Evolutionary conservation across 1,284 basidiomycete species (phyloP).

Genomic region (Laetiporus sulphureus): DNA sequence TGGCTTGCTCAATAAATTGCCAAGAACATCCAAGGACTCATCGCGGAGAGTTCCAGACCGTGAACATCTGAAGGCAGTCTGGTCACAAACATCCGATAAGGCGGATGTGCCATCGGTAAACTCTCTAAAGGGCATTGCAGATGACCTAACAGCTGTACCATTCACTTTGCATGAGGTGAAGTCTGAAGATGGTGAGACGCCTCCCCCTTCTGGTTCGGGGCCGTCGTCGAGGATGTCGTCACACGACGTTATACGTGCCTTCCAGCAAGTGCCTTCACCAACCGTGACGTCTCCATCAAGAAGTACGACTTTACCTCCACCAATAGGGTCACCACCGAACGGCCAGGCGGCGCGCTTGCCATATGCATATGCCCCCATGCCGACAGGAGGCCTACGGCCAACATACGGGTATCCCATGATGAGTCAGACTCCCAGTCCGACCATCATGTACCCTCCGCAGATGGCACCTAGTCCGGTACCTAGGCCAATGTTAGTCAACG

Average conservation of each 20-base stretch:
- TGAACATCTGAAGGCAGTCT: constrained; percentile 75
- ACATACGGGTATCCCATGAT: constrained; percentile 62
- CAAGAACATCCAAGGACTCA: constrained; percentile 56
- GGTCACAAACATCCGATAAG: constrained; percentile 73
- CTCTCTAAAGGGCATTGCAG: constrained; percentile 71
- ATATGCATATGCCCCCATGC: constrained; percentile 32
- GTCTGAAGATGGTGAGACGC: constrained; percentile 73
- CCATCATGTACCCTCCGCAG: constrained; percentile 54
- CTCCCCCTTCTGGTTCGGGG: constrained; percentile 53
- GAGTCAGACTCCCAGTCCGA: constrained; percentile 58
- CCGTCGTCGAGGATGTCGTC: constrained; percentile 68
- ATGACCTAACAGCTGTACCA: constrained; percentile 68
- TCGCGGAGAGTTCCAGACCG: constrained; percentile 63
- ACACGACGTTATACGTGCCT: constrained; percentile 74
- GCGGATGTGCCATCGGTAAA: constrained; percentile 59
- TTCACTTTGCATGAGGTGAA: constrained; percentile 77
- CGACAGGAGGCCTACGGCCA: constrained; percentile 37
- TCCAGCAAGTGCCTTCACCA: constrained; percentile 68
- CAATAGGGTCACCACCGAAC: constrained; percentile 38
- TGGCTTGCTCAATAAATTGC: constrained; percentile 57
- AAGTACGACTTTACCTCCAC: constrained; percentile 36
- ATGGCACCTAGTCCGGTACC: constrained; percentile 57
- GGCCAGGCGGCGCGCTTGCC: constrained; percentile 26
- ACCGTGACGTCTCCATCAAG: constrained; percentile 39
- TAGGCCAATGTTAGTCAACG: constrained; percentile 51